Evolutionary conservation across 2,329 filamentous ascomycete genomes (phyloP), one percentile per base, ranked within the genome.

Genomic region (Fusarium coffeatum): DNA sequence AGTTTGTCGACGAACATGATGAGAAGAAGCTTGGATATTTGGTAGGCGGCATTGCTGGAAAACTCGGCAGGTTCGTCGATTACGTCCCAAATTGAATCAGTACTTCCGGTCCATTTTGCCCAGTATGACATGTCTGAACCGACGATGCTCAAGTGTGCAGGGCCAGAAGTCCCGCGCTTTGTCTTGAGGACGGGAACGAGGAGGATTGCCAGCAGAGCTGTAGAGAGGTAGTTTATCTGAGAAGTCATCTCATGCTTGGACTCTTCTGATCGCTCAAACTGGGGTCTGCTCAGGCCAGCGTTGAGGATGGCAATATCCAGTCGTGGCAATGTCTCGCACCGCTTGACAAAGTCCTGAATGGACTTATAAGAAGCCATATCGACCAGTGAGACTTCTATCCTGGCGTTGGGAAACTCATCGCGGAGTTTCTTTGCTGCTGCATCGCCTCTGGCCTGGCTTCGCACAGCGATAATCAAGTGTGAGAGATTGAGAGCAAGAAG

Each of bases 291-390:
- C 9, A 83, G n/a, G 0, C 81, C 84, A 5, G 83, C 84, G 57
- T 86, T 86, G 25, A 86, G 74, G 11, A 87, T 78, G 23, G 76
- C 80, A 40, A 83, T 79, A 64, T 86, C 83, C n/a, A 86, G 66
- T 2, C 79, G 76, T 0, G 71, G 34, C 3, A 85, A 74, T 0
- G 42, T 71, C 10, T 79, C 71, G 23, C 78, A 78, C 3, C 79
- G 76, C 5, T 59, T 48, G 1, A 76, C 78, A 53, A 88, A 87
- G 0, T 64, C 72, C 20, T 77, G 74, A 6, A 87, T 76, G 0
- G 84, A 86, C 4, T 78, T 76, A 46, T 86, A 86, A 0, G 79
- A 82, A 7, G 59, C 56, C 80, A 87, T 82, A 56, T 88, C 85
- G 18, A 88, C 68, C 3, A 74, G 13, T 77, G 82, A 87, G 11